Evolutionary conservation across 208 protist species (phyloP), one percentile per base, ranked within the genome.

Genomic region (Wallacemonas rigidus): DNA sequence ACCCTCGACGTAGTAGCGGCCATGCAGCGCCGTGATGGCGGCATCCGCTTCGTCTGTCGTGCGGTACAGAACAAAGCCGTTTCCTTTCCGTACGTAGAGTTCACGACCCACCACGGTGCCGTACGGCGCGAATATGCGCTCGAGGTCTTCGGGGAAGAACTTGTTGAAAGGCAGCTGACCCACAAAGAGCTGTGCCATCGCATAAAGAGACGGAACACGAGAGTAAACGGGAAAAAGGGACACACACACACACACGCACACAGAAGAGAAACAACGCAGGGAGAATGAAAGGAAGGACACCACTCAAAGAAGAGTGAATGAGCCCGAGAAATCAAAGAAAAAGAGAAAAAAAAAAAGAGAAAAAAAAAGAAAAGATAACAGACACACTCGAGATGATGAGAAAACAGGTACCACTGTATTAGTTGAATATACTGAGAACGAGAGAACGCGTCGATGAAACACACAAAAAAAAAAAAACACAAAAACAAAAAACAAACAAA

Each of bases 131-230:
- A 83, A 85, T 3, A 88, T 72, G n/a, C 72, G 17, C 50, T 77
- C 56, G 50, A 88, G 57, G 62, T 88, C 82, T 17, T 82, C 74
- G 1, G 78, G 76, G 43, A 80, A 84, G 39, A 85, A 84, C 67
- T 84, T 81, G 58, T 78, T 79, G 74, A 88, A 88, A 48, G 79
- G 79, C 2, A 86, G 68, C 63, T 86, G 77, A 1, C 77, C 77
- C 1, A 87, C 67, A 63, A 83, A 87, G 12, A 83, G 62, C 15
- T 80, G 74, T 17, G 78, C 78, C 72, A 80, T 14, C 9, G n/a
- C 39, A 63, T 45, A 63, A 39, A 43, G 44, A 6, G 7, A 8
- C 9, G 39, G 4, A 63, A 65, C 44, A 50, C 3, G 36, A 45
- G 40, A 45, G 40, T 6, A 51, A 35, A 65, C 7, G 50, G 17